Conservation (phyloP, 805 yeast genomes). For the Isabelozyma heimii region DNA sequence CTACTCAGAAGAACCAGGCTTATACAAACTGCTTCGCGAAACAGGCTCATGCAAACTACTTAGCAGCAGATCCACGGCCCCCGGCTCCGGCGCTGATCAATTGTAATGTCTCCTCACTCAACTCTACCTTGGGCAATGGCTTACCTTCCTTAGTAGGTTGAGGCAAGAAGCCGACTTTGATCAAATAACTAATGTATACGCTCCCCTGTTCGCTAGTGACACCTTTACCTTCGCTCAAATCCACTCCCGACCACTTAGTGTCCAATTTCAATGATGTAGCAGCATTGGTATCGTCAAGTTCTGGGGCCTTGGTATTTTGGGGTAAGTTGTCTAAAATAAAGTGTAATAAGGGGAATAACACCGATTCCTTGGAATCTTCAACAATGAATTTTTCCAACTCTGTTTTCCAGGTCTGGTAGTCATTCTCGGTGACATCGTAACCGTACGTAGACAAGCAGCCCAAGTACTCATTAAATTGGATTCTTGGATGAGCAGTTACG, state of each 20-base stretch:
- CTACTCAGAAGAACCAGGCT: no score
- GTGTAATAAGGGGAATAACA: slow-evolving; percentile 89
- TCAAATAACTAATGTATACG: slow-evolving; percentile 74
- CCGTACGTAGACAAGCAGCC: slow-evolving; percentile 68
- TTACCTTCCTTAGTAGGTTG: slow-evolving; percentile 48
- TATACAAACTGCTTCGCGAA: no score
- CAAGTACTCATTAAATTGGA: slow-evolving; percentile 72
- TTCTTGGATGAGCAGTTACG: slow-evolving; percentile 97
- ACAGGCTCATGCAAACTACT: slow-evolving; percentile 9
- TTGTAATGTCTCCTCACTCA: slow-evolving; percentile 54
- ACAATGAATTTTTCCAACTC: slow-evolving; percentile 75
- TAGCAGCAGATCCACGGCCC: slow-evolving; percentile 68
- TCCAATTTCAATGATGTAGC: slow-evolving; percentile 65
- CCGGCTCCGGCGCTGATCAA: slow-evolving; percentile 67
- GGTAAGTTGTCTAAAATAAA: slow-evolving; percentile 93
- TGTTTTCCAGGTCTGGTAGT: slow-evolving; percentile 77
- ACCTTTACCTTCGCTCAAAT: slow-evolving; percentile 70
- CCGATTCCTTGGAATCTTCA: slow-evolving; percentile 72
- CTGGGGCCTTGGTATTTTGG: slow-evolving; percentile 90
- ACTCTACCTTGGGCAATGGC: slow-evolving; percentile 53
- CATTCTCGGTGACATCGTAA: slow-evolving; percentile 58
- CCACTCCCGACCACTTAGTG: slow-evolving; percentile 60
- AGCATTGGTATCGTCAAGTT: slow-evolving; percentile 85
- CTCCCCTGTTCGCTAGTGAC: slow-evolving; percentile 68
- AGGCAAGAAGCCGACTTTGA: slow-evolving; percentile 76